phyloP scores from a whole-genome alignment of 257 asterid genomes.

The Cinchona pubescens region DNA sequence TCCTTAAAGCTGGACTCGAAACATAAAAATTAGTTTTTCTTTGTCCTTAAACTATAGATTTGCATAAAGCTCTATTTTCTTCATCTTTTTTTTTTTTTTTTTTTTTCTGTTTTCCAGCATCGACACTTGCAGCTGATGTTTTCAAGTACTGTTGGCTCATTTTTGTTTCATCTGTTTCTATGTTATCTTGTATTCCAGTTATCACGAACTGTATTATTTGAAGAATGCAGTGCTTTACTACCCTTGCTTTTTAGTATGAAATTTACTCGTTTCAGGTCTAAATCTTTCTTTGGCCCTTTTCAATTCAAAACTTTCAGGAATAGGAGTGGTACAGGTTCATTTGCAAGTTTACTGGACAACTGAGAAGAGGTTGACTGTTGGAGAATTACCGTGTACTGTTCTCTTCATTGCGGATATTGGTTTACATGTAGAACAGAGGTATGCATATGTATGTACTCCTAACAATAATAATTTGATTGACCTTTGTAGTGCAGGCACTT shows the following conservation, averaged over 20 bases:
- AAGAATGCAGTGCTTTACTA: background rate
- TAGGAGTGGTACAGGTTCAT: slow-evolving; percentile 3
- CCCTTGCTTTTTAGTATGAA: background rate
- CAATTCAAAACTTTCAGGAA: slow-evolving; percentile 14
- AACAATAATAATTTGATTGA: background rate
- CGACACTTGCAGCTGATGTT: background rate
- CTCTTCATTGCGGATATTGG: background rate
- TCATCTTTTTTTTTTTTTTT: background rate
- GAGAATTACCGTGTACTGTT: background rate
- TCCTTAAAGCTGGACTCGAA: no score
- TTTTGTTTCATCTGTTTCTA: background rate
- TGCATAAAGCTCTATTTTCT: background rate
- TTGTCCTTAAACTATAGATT: no score
- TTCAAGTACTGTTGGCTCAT: background rate
- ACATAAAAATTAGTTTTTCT: background rate
- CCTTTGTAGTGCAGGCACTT: slow-evolving; percentile 6
- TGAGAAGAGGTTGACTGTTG: background rate
- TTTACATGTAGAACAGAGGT: slow-evolving; percentile 6
- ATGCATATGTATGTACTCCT: background rate
- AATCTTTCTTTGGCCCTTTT: background rate
- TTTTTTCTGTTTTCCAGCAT: background rate
- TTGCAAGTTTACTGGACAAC: background rate
- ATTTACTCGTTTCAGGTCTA: background rate
- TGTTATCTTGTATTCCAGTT: background rate
- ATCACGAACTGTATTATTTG: background rate